Evolutionary conservation across 2,329 filamentous ascomycete species (phyloP), one percentile per base, ranked within the genome.

Genomic region (Coccinonectria pachysandricola): DNA sequence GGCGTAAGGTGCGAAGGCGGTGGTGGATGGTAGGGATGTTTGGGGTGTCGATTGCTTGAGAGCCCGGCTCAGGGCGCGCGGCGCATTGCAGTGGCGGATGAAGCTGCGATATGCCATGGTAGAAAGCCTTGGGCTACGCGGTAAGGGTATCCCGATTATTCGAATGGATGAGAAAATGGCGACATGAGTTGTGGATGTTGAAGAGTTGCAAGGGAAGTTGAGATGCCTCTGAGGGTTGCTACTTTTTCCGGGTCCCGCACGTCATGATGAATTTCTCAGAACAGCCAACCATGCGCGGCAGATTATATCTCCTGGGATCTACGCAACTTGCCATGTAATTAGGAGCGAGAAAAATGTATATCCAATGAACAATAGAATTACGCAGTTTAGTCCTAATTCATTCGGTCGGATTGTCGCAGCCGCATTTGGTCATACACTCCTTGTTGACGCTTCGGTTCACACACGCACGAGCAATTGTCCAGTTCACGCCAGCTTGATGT

Each of bases 401-500:
- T n/a, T n/a, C n/a, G n/a, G n/a, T n/a, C n/a, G n/a, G n/a, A n/a
- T n/a, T n/a, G n/a, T n/a, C n/a, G n/a, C n/a, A n/a, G n/a, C n/a
- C n/a, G n/a, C n/a, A n/a, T n/a, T n/a, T n/a, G n/a, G n/a, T n/a
- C n/a, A n/a, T n/a, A n/a, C n/a, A n/a, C n/a, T n/a, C n/a, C n/a
- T n/a, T n/a, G n/a, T n/a, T n/a, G n/a, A n/a, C n/a, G n/a, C n/a
- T n/a, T n/a, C n/a, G n/a, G n/a, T 42, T 40, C 27, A 36, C 39
- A 21, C 24, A 37, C 22, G 35, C 22, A 33, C 36, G 26, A 30
- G 24, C 19, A 41, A 26, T 21, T 34, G n/a, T n/a, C n/a, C n/a
- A 33, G 35, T 38, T 34, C 36, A 44, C 38, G 43, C 41, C 44
- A 49, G 44, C 54, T 55, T 56, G 51, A 56, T 50, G 50, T 43